Conservation (phyloP, 1,284 basidiomycete species). For the Tilletia setariae region DNA sequence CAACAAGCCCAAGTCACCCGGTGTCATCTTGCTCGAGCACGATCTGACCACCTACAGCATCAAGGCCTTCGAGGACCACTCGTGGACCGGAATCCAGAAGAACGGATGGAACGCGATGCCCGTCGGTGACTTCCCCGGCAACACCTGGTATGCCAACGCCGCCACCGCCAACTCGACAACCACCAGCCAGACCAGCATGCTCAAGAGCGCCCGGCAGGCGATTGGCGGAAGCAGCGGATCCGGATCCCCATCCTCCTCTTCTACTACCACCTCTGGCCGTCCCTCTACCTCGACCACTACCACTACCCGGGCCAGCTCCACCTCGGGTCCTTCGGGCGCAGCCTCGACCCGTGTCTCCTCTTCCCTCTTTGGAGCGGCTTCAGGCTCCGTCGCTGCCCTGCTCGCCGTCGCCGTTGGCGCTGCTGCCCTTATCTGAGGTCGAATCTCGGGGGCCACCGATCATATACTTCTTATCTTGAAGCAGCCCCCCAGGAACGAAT, state of each 20-base stretch:
- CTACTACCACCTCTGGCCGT: neutral
- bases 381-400: neutral
- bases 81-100: slow-evolving; percentile 22
- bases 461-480: too few relatives aligned
- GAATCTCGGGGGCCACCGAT: neutral
- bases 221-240: neutral
- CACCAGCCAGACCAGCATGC: slow-evolving; percentile 17
- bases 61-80: slow-evolving; percentile 37
- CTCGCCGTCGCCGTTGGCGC: slow-evolving; percentile 4
- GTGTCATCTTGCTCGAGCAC: slow-evolving; percentile 46
- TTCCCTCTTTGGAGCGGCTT: neutral
- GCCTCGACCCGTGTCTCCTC: neutral
- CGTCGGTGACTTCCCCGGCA: slow-evolving; percentile 35
- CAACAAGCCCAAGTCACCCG: slow-evolving; percentile 25
- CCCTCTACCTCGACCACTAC: neutral
- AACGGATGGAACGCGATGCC: slow-evolving; percentile 35
- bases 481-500: too few relatives aligned
- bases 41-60: slow-evolving; percentile 44
- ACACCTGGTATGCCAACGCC: slow-evolving; percentile 44
- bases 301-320: too few relatives aligned
- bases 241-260: neutral
- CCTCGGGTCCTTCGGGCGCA: neutral
- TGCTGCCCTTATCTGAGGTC: neutral
- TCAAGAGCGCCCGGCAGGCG: slow-evolving; percentile 13
- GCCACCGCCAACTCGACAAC: slow-evolving; percentile 5